These are phyloP conservation scores for Theileria sp. DNA, from an alignment of 169 alveolate species.

Conservation along the genomic window DNA sequence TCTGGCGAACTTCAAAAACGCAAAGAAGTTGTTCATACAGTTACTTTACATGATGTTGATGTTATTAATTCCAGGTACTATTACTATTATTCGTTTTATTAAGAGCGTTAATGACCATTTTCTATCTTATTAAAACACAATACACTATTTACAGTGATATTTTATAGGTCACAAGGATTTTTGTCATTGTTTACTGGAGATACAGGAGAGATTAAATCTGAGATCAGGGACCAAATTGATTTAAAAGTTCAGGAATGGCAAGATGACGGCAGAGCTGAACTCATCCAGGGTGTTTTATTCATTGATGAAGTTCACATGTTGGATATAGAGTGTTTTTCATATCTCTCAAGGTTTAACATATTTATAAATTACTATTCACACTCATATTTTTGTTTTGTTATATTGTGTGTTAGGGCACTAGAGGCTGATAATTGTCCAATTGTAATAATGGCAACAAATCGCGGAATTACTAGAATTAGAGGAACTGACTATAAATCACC, in stretches of 20 bases:
- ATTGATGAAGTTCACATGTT: conserved; percentile 99
- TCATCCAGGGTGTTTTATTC: conserved; percentile 88
- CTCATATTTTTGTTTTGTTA: background rate
- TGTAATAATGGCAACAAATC: conserved; percentile 98
- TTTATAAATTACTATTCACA: background rate
- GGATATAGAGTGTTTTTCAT: conserved; percentile 99
- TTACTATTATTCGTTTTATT: conserved; percentile 88
- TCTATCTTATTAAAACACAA: conserved; percentile 96
- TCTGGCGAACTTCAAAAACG: conserved; percentile 99
- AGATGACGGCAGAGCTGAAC: conserved; percentile 92
- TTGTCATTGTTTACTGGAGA: conserved; percentile 98
- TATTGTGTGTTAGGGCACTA: conserved; percentile 83
- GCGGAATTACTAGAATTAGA: conserved; percentile 96
- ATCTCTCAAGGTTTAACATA: conserved; percentile 78
- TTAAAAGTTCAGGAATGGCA: conserved; percentile 98
- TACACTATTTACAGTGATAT: conserved; percentile 94
- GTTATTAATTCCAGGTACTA: conserved; percentile 94
- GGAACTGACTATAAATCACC: conserved; percentile 98
- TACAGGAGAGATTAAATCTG: conserved; percentile 98
- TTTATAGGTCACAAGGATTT: conserved; percentile 92
- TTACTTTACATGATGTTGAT: conserved; percentile 98
- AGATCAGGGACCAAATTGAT: conserved; percentile 97
- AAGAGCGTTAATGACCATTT: no score
- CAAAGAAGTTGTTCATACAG: conserved; percentile 97
- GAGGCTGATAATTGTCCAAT: conserved; percentile 97